phyloP scores from a whole-genome alignment of 2,329 filamentous ascomycete genomes.

The Aspergillus floridensis region DNA sequence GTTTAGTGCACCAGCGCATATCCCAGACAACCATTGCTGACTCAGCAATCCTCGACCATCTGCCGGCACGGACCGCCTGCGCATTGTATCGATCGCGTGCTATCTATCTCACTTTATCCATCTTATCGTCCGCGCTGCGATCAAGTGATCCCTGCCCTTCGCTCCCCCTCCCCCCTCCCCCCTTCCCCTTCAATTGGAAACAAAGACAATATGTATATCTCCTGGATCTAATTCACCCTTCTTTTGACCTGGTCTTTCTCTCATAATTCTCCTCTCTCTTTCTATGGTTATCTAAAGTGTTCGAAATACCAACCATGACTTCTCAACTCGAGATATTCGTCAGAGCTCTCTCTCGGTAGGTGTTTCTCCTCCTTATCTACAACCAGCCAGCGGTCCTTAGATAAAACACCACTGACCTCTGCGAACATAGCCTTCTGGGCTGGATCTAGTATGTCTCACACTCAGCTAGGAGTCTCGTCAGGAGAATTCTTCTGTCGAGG shows the following conservation, averaged over 20 bases:
- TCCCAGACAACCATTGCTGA: constrained; percentile 39
- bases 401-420: constrained; percentile 18
- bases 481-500: not conserved
- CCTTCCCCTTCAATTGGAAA: not conserved
- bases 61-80: constrained; percentile 24
- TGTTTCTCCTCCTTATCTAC: constrained; percentile 10
- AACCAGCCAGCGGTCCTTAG: not conserved
- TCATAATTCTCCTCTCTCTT: not conserved
- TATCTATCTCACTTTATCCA: not conserved
- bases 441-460: constrained; percentile 62
- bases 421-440: constrained; percentile 61
- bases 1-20: constrained; percentile 42
- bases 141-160: constrained; percentile 8
- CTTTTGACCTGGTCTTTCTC: not conserved
- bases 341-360: constrained; percentile 44
- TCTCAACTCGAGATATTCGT: constrained; percentile 37
- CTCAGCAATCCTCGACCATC: constrained; percentile 12
- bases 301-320: constrained; percentile 20
- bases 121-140: constrained; percentile 1
- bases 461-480: not conserved
- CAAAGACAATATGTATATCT: not conserved
- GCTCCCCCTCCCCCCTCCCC: not conserved
- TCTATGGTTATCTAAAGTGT: not conserved
- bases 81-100: not conserved
- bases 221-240: not conserved